phyloP scores from a whole-genome alignment of 2,329 filamentous ascomycete genomes.

The Fusarium phyllophilum region DNA sequence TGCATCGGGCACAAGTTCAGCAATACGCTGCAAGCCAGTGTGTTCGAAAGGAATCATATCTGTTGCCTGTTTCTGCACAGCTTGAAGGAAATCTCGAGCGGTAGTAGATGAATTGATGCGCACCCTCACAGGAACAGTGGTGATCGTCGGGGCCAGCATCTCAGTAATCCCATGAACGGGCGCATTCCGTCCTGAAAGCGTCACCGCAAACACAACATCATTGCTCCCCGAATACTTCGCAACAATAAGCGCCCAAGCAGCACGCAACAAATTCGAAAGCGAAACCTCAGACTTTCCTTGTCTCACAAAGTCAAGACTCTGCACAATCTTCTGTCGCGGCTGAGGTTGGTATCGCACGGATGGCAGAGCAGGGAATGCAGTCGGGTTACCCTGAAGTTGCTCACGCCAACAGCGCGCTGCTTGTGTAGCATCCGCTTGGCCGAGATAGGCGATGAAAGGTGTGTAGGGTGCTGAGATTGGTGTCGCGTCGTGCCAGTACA shows the following conservation, averaged over 20 bases:
- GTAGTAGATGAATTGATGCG: neutral
- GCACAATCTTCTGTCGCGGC: neutral
- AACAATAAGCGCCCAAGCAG: neutral
- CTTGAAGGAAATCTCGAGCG: accelerated
- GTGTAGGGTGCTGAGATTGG: neutral
- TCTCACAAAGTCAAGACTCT: neutral
- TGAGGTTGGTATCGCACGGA: neutral
- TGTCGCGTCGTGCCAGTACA: neutral
- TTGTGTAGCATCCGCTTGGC: neutral
- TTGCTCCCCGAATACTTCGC: neutral
- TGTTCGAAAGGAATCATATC: neutral
- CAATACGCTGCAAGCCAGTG: neutral
- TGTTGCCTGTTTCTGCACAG: neutral
- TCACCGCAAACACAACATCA: neutral
- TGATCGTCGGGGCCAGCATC: neutral
- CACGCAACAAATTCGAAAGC: neutral
- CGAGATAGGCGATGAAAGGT: neutral
- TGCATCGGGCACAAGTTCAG: neutral
- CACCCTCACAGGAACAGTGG: neutral
- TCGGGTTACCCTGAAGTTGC: neutral
- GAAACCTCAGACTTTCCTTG: neutral
- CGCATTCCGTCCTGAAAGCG: neutral
- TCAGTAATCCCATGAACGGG: neutral
- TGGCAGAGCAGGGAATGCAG: neutral
- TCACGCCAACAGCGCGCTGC: neutral